phyloP scores from a whole-genome alignment of 345 rosid genomes.

The Eucalyptus leucophloia region DNA sequence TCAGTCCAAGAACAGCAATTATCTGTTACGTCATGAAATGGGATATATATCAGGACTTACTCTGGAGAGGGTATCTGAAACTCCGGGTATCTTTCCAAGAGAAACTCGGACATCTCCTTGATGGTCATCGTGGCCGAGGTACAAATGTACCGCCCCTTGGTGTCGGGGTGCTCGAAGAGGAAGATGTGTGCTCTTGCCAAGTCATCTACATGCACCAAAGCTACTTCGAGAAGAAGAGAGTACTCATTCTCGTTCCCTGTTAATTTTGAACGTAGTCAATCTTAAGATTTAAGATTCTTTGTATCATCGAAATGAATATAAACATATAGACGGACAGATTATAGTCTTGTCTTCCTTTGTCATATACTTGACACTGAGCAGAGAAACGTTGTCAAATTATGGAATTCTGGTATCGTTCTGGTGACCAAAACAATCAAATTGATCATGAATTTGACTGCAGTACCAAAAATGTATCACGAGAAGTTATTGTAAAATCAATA shows the following conservation, averaged over 20 bases:
- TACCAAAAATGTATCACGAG: neutral
- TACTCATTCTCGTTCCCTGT: neutral
- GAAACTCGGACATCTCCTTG: slow-evolving; percentile 3
- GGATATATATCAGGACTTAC: slow-evolving; percentile 1
- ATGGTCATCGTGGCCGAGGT: slow-evolving; percentile 1
- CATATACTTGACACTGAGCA: neutral
- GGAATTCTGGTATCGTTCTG: neutral
- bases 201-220: slow-evolving; percentile 27
- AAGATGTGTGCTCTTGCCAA: slow-evolving; percentile 25
- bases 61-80: neutral
- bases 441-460: neutral
- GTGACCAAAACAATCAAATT: neutral
- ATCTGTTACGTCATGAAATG: neutral
- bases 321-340: neutral
- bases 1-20: neutral
- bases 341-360: neutral
- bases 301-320: neutral
- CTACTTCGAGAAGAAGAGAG: neutral
- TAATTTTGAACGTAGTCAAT: neutral
- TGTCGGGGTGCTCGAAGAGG: slow-evolving; percentile 13
- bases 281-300: neutral
- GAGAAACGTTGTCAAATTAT: neutral
- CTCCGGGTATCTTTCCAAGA: slow-evolving; percentile 19
- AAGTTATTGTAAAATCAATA: neutral
- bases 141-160: slow-evolving; percentile 29